These are phyloP conservation scores for Leishmania gerbilli DNA, from an alignment of 208 protist genomes.

Conservation along the genomic window DNA sequence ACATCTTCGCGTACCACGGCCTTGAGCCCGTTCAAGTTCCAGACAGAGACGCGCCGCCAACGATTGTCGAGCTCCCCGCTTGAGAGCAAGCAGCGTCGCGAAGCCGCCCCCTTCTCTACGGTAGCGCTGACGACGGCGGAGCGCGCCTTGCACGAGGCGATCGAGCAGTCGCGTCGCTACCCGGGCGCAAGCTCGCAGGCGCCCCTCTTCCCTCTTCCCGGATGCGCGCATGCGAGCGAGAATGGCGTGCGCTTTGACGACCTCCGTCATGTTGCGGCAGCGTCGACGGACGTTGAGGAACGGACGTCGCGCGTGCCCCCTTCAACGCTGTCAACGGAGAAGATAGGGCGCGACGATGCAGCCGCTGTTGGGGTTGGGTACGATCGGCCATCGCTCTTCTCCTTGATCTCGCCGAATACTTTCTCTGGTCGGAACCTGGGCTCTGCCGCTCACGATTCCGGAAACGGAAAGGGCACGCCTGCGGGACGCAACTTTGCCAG, in stretches of 20 bases:
- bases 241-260: slow-evolving; percentile 9
- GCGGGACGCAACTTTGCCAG: not conserved
- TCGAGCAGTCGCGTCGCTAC: slow-evolving; percentile 6
- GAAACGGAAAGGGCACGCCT: not conserved
- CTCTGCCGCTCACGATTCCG: not conserved
- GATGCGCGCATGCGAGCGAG: slow-evolving; percentile 8
- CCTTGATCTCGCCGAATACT: slow-evolving; percentile 21
- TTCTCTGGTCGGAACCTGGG: slow-evolving; percentile 17
- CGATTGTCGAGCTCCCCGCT: not conserved
- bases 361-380: not conserved
- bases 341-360: not conserved
- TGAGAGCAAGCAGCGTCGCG: not conserved
- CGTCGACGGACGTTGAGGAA: too few relatives aligned
- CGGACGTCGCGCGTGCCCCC: not conserved
- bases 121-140: slow-evolving; percentile 15
- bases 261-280: not conserved
- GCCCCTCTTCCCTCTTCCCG: slow-evolving; percentile 17
- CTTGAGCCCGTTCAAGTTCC: slow-evolving; percentile 20
- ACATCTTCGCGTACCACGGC: slow-evolving; percentile 6
- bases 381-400: slow-evolving; percentile 20
- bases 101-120: not conserved
- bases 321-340: not conserved
- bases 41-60: slow-evolving; percentile 18
- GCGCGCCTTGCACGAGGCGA: slow-evolving; percentile 21
- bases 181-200: not conserved